phyloP scores from a whole-genome alignment of 2,329 filamentous ascomycete species.

The Tolypocladium amazonense region DNA sequence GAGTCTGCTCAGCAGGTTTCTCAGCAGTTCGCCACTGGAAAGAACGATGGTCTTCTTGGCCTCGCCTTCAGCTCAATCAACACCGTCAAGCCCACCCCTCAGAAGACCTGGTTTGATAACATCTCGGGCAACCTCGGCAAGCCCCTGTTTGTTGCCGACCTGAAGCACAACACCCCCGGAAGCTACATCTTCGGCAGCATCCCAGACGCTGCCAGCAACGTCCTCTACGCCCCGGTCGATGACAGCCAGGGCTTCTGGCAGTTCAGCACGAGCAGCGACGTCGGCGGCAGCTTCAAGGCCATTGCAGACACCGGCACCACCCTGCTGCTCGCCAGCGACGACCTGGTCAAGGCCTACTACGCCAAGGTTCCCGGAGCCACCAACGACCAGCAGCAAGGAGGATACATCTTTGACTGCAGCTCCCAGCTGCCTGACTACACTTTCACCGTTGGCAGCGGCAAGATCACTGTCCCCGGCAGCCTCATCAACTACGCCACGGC shows the following conservation, averaged over 20 bases:
- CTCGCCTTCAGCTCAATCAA: conserved; percentile 32
- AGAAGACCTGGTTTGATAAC: conserved; percentile 33
- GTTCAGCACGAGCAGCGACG: conserved; percentile 28
- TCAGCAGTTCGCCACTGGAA: conserved; percentile 21
- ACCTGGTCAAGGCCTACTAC: conserved; percentile 40
- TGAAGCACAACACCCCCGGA: conserved; percentile 42
- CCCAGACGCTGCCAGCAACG: conserved; percentile 41
- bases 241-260: conserved; percentile 51
- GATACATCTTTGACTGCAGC: conserved; percentile 36
- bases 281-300: conserved; percentile 22
- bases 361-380: conserved; percentile 30
- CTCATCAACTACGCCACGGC: conserved; percentile 43
- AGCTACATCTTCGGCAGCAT: conserved; percentile 51
- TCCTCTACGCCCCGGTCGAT: conserved; percentile 48
- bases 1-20: conserved; percentile 31
- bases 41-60: conserved; percentile 32
- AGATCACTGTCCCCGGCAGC: conserved; percentile 44
- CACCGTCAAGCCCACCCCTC: conserved; percentile 26
- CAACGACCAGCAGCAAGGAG: conserved; percentile 27
- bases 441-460: conserved; percentile 46
- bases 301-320: conserved; percentile 53
- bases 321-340: conserved; percentile 47
- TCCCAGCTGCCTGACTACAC: conserved; percentile 35
- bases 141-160: conserved; percentile 22
- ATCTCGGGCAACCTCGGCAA: conserved; percentile 15